Evolutionary conservation across 2,329 filamentous ascomycete species (phyloP).

Genomic region (Tolypocladium album): DNA sequence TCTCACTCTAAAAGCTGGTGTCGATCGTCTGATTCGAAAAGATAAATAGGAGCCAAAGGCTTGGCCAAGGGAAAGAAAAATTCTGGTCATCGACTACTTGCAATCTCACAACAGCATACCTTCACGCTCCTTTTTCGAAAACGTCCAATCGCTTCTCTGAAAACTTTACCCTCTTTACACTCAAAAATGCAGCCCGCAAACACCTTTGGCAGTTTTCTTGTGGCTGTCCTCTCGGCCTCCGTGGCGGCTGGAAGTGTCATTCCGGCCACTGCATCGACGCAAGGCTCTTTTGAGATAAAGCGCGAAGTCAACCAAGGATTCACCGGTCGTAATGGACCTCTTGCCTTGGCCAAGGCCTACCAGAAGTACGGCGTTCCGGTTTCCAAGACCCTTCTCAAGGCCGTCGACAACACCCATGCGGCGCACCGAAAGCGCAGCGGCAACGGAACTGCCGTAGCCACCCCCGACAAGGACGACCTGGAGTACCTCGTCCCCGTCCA

Average conservation of each 20-base stretch:
- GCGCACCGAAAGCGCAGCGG: background rate
- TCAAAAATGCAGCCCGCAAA: background rate
- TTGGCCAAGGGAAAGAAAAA: background rate
- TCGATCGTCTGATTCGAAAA: background rate
- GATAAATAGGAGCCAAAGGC: background rate
- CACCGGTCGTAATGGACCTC: background rate
- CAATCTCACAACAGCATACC: background rate
- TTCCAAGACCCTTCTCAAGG: constrained; percentile 16
- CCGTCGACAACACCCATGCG: constrained; percentile 10
- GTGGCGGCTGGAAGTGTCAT: background rate
- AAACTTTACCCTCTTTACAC: background rate
- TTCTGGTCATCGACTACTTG: background rate
- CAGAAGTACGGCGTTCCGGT: constrained; percentile 23
- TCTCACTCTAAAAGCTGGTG: background rate
- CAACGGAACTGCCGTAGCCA: background rate
- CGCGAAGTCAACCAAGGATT: background rate
- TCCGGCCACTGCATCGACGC: background rate
- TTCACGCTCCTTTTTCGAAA: background rate
- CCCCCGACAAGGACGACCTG: constrained; percentile 12
- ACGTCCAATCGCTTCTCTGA: background rate
- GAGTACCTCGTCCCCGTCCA: constrained; percentile 29
- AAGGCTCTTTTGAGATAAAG: background rate
- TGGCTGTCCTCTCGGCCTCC: background rate
- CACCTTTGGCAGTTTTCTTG: background rate
- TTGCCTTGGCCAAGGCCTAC: constrained; percentile 16